These are phyloP conservation scores for Diplotaxis tenuifolia DNA, from an alignment of 345 rosid species.

Conservation along the genomic window DNA sequence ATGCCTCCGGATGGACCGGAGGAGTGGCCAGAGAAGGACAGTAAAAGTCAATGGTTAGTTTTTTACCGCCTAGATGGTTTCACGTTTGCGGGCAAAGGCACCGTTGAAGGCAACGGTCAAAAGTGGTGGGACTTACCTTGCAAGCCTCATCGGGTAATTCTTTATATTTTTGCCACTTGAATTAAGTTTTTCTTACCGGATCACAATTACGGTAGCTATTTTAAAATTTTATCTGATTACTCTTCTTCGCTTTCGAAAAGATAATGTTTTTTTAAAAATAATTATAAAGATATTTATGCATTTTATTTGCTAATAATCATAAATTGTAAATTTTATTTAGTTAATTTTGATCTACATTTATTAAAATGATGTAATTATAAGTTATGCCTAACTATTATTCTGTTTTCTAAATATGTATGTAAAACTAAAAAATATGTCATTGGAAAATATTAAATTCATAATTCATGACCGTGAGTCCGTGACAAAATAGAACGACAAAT, in stretches of 20 bases:
- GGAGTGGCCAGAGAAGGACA: slow-evolving; percentile 74
- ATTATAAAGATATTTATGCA: background rate
- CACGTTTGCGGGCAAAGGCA: slow-evolving; percentile 72
- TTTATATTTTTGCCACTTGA: background rate
- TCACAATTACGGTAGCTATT: background rate
- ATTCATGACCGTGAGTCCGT: background rate
- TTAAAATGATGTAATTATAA: background rate
- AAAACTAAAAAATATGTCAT: background rate
- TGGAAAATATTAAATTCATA: background rate
- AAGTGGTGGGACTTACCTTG: slow-evolving; percentile 99
- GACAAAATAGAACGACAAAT: slow-evolving; percentile 15
- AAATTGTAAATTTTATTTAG: background rate
- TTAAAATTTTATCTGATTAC: background rate
- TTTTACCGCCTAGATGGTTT: slow-evolving; percentile 68
- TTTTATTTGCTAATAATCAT: background rate
- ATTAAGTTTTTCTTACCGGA: background rate
- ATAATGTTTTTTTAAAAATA: too few species aligned
- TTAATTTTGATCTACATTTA: background rate
- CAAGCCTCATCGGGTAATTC: slow-evolving; percentile 88
- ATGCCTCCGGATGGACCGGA: slow-evolving; percentile 96
- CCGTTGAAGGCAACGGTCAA: slow-evolving; percentile 93
- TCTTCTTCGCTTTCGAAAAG: too few species aligned
- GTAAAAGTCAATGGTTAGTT: slow-evolving; percentile 82
- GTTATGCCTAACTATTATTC: too few species aligned
- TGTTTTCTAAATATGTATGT: too few species aligned